Evolutionary conservation across 2,329 filamentous ascomycete species (phyloP).

Genomic region (Bimuria novae-zelandiae): DNA sequence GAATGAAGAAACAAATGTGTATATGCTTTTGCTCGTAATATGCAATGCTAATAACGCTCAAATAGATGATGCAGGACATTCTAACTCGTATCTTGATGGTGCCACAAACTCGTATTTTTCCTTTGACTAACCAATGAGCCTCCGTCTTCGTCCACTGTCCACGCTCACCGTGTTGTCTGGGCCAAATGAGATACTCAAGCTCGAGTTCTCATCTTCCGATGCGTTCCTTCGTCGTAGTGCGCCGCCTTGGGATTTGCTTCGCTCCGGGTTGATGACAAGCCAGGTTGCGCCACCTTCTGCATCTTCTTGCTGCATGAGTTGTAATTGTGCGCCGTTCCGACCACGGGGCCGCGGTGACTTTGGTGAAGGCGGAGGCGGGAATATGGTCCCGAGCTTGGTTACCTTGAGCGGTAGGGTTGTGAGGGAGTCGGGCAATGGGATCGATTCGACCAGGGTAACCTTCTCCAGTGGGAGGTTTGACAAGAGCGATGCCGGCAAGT

Average conservation of each 20-base stretch:
- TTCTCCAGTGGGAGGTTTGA: slow-evolving; percentile 39
- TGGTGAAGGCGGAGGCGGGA: slow-evolving; percentile 34
- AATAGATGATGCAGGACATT: not conserved
- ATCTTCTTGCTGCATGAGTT: slow-evolving; percentile 44
- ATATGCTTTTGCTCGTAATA: no score
- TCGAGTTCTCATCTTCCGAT: slow-evolving; percentile 38
- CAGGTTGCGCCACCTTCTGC: slow-evolving; percentile 40
- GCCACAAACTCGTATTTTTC: not conserved
- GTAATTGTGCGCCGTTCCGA: slow-evolving; percentile 34
- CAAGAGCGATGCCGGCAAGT: slow-evolving; percentile 37
- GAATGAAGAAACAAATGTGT: no score
- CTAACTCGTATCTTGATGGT: not conserved
- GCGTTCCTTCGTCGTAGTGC: slow-evolving; percentile 24
- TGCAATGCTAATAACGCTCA: not conserved
- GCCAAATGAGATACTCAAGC: slow-evolving; percentile 44
- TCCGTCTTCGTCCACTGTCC: slow-evolving; percentile 40
- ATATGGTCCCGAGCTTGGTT: slow-evolving; percentile 33
- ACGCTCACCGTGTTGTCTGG: slow-evolving; percentile 46
- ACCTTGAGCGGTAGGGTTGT: slow-evolving; percentile 36
- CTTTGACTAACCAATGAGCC: slow-evolving; percentile 25
- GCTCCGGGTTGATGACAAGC: slow-evolving; percentile 44
- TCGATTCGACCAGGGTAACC: slow-evolving; percentile 39
- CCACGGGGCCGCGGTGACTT: slow-evolving; percentile 30
- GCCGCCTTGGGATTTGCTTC: slow-evolving; percentile 37
- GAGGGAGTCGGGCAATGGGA: slow-evolving; percentile 34